Percentiles rank a stretch among this genome's conserved stretches.
phyloP scores from a whole-genome alignment of 2,329 filamentous ascomycete genomes.

The Biscogniauxia sp. region DNA sequence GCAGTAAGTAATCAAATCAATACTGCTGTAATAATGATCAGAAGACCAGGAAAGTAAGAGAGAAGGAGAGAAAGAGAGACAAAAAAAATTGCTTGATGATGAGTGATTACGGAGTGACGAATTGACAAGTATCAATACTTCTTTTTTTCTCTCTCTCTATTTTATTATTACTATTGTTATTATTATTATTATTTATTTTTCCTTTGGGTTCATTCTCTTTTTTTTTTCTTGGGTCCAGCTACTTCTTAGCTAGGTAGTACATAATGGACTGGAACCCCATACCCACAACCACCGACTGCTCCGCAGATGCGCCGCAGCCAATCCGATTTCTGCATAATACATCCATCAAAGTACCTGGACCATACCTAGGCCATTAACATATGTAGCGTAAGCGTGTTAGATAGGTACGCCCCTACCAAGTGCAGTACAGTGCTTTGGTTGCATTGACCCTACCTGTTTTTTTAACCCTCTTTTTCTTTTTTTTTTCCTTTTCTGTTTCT shows the following conservation, averaged over 20 bases:
- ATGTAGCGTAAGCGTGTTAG: neutral
- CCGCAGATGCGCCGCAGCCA: neutral
- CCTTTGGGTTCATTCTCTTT: neutral
- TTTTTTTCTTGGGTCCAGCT: constrained; percentile 6
- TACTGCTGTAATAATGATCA: neutral
- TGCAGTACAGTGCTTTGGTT: constrained; percentile 5
- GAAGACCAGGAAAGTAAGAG: constrained; percentile 7
- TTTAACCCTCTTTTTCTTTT: constrained; percentile 9
- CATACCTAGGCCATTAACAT: neutral
- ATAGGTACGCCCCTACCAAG: neutral
- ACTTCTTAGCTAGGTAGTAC: neutral
- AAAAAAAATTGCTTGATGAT: neutral
- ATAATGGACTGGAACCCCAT: neutral
- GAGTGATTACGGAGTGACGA: neutral
- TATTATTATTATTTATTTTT: constrained; percentile 1
- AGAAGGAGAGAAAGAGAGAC: neutral
- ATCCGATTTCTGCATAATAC: neutral
- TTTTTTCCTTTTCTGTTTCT: constrained; percentile 10
- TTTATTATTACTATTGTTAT: constrained; percentile 3
- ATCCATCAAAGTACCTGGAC: neutral
- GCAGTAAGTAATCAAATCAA: neutral
- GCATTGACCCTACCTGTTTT: neutral
- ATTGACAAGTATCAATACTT: constrained; percentile 5
- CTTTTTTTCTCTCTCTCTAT: constrained; percentile 7
- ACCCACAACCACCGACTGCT: neutral